These are phyloP conservation scores for Alternaria atra DNA, from an alignment of 2,329 filamentous ascomycete species.

Conservation along the genomic window DNA sequence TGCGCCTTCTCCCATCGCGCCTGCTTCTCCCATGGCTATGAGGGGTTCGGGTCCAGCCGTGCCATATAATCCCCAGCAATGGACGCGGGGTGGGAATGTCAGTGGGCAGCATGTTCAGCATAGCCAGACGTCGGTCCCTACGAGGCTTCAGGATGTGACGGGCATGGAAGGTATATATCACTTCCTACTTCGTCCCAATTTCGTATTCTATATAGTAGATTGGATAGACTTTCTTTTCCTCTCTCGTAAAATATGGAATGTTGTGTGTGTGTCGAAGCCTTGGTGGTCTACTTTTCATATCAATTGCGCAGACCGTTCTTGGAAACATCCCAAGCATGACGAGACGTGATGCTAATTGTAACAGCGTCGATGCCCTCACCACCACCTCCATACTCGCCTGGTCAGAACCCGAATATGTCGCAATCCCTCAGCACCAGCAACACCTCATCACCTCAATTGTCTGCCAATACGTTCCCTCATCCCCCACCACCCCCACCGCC, in stretches of 20 bases:
- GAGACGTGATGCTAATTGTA: conserved; percentile 26
- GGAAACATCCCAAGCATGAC: neutral
- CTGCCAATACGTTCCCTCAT: conserved; percentile 48
- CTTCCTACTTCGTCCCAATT: conserved; percentile 6
- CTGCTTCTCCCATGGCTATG: conserved; percentile 50
- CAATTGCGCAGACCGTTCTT: conserved; percentile 10
- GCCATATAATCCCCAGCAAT: conserved; percentile 62
- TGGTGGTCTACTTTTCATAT: neutral
- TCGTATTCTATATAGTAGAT: conserved; percentile 3
- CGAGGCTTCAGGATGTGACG: conserved; percentile 51
- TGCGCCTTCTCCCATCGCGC: conserved; percentile 40
- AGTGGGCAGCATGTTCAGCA: conserved; percentile 51
- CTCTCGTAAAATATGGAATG: neutral
- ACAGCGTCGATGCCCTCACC: conserved; percentile 60
- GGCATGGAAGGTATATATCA: conserved; percentile 59
- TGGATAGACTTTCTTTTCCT: conserved; percentile 1
- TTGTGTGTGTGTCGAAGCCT: conserved; percentile 4
- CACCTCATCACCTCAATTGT: conserved; percentile 49
- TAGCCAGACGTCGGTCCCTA: conserved; percentile 38
- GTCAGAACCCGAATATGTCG: conserved; percentile 50
- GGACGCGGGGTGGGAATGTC: conserved; percentile 52
- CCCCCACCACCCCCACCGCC: conserved; percentile 42
- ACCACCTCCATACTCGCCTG: conserved; percentile 60
- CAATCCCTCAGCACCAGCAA: conserved; percentile 38
- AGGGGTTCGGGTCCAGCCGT: conserved; percentile 36